phyloP scores from a whole-genome alignment of 805 yeast genomes.

The Candida oleophila region DNA sequence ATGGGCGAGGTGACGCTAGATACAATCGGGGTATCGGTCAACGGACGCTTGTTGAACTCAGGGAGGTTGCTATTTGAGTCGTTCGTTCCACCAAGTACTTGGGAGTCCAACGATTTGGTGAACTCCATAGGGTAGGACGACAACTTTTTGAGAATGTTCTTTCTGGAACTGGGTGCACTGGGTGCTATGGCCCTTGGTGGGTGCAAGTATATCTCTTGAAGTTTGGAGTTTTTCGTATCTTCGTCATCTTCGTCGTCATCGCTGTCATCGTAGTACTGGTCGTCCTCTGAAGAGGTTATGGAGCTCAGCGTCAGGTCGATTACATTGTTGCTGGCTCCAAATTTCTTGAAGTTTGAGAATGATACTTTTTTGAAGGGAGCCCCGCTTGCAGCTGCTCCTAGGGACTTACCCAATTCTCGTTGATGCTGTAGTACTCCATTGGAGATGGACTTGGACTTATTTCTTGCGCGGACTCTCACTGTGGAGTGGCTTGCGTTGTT shows the following conservation, averaged over 20 bases:
- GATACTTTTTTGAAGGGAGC: slow-evolving; percentile 13
- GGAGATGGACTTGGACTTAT: slow-evolving; percentile 16
- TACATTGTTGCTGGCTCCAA: neutral
- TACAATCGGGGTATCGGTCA: slow-evolving; percentile 71
- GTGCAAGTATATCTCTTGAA: neutral
- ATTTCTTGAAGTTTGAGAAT: slow-evolving; percentile 11
- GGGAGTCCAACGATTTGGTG: slow-evolving; percentile 14
- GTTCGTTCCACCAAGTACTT: slow-evolving; percentile 8
- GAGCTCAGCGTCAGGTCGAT: slow-evolving; percentile 5
- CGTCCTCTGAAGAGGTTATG: slow-evolving; percentile 7
- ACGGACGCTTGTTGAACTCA: slow-evolving; percentile 67
- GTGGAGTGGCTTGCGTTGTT: neutral
- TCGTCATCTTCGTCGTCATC: slow-evolving; percentile 7
- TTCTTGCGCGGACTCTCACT: slow-evolving; percentile 2
- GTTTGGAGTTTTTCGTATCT: neutral
- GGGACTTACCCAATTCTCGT: slow-evolving; percentile 1
- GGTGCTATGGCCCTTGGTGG: neutral
- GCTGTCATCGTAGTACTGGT: slow-evolving; percentile 7
- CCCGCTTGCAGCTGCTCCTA: neutral
- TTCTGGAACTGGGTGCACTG: slow-evolving; percentile 1
- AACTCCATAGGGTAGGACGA: slow-evolving; percentile 17
- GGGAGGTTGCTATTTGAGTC: slow-evolving; percentile 34
- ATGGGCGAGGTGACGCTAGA: slow-evolving; percentile 58
- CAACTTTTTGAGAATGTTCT: slow-evolving; percentile 12
- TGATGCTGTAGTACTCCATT: slow-evolving; percentile 14